These are phyloP conservation scores for Solanum ahanhuiri DNA, from an alignment of 257 asterid species.

Conservation along the genomic window DNA sequence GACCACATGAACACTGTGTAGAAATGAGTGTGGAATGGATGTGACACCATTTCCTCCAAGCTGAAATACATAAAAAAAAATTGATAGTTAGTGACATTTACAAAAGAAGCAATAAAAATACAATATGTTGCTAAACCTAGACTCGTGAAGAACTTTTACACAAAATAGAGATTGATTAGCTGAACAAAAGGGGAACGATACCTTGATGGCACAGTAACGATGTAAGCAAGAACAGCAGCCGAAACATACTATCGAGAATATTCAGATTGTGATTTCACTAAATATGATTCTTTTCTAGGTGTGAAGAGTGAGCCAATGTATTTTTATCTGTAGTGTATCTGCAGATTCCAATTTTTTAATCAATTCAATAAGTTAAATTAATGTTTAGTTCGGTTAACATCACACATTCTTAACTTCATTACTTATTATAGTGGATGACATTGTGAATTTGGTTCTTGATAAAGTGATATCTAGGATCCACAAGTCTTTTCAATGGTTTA, in stretches of 20 bases:
- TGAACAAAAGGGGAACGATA: not conserved
- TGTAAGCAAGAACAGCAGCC: conserved; percentile 50
- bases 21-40: conserved; percentile 63
- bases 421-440: no score
- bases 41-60: conserved; percentile 48
- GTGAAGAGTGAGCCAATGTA: no score
- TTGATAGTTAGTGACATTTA: not conserved
- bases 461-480: no score
- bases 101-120: not conserved
- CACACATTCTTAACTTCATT: no score
- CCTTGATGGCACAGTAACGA: conserved; percentile 61
- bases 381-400: no score
- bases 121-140: not conserved
- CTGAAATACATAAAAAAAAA: conserved; percentile 17
- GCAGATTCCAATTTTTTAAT: no score
- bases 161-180: not conserved
- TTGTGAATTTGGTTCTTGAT: no score
- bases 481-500: no score
- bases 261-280: conserved; percentile 17
- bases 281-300: no score
- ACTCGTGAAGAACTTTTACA: not conserved
- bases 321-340: no score
- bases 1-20: conserved; percentile 49
- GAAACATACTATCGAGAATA: conserved; percentile 51
- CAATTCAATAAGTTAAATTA: no score